phyloP scores from a whole-genome alignment of 176 grass and related monocot species.

The Musa schizocarpa region DNA sequence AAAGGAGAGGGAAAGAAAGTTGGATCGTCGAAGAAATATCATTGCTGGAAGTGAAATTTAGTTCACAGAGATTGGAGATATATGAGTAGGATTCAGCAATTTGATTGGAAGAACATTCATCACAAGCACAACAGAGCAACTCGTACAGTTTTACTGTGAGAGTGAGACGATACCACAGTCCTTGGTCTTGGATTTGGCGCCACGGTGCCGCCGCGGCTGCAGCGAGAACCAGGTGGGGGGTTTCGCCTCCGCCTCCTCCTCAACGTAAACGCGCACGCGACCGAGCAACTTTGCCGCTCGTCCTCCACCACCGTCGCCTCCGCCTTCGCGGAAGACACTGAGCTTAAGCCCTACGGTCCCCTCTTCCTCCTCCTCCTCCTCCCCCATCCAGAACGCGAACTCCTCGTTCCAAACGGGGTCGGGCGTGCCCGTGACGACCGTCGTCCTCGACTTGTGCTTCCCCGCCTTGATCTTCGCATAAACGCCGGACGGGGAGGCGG shows the following conservation, averaged over 20 bases:
- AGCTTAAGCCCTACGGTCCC: slow-evolving; percentile 25
- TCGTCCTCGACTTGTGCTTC: slow-evolving; percentile 36
- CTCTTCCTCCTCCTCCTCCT: slow-evolving; percentile 14
- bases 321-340: slow-evolving; percentile 34
- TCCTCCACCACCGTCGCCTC: slow-evolving; percentile 13
- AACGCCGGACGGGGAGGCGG: neutral
- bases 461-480: slow-evolving; percentile 65
- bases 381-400: slow-evolving; percentile 37
- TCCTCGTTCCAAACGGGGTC: slow-evolving; percentile 65
- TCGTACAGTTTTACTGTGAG: no score
- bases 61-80: no score
- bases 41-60: no score
- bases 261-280: slow-evolving; percentile 30
- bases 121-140: no score
- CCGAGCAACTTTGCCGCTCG: slow-evolving; percentile 53
- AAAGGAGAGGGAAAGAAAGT: no score
- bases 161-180: slow-evolving; percentile 40
- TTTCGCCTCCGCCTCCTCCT: neutral
- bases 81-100: neutral
- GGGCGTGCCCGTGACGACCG: slow-evolving; percentile 18
- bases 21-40: no score
- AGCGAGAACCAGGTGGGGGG: slow-evolving; percentile 66
- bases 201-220: slow-evolving; percentile 33
- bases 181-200: neutral
- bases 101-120: neutral